These are phyloP conservation scores for Thalassiosira hispida DNA, from an alignment of 352 stramenopile species.

Conservation along the genomic window DNA sequence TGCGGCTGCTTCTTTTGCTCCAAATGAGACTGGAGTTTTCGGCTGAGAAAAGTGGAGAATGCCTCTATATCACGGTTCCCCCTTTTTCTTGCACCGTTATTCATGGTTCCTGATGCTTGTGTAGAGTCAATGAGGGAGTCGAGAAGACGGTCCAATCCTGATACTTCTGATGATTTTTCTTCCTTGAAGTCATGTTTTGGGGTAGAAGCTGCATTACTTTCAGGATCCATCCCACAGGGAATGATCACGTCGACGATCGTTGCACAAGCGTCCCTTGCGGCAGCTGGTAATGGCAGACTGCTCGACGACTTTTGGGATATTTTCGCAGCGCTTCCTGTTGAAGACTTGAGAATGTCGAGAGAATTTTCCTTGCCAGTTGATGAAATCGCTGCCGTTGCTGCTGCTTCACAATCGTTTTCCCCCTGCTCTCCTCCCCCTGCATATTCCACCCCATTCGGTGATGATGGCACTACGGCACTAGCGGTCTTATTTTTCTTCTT, in stretches of 20 bases:
- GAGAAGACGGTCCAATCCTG: conserved; percentile 11
- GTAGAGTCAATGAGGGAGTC: conserved; percentile 23
- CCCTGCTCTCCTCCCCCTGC: neutral
- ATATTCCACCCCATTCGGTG: neutral
- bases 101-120: neutral
- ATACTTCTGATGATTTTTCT: too few species aligned
- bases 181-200: too few species aligned
- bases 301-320: too few species aligned
- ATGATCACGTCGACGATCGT: too few species aligned
- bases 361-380: neutral
- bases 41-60: conserved; percentile 12
- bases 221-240: too few species aligned
- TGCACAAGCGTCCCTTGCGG: too few species aligned
- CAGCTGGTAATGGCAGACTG: too few species aligned
- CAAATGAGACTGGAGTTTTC: conserved; percentile 14
- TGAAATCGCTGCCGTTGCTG: neutral
- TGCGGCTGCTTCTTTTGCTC: neutral
- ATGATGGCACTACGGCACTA: neutral
- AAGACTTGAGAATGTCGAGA: neutral
- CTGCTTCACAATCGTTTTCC: conserved; percentile 8
- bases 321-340: too few species aligned
- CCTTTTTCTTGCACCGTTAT: neutral
- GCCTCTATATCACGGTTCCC: conserved; percentile 2
- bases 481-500: conserved; percentile 36
- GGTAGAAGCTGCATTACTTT: too few species aligned